Percentiles rank a stretch among this genome's conserved stretches.
phyloP scores from a whole-genome alignment of 2,329 filamentous ascomycete genomes.

The Fusarium transvaalense region DNA sequence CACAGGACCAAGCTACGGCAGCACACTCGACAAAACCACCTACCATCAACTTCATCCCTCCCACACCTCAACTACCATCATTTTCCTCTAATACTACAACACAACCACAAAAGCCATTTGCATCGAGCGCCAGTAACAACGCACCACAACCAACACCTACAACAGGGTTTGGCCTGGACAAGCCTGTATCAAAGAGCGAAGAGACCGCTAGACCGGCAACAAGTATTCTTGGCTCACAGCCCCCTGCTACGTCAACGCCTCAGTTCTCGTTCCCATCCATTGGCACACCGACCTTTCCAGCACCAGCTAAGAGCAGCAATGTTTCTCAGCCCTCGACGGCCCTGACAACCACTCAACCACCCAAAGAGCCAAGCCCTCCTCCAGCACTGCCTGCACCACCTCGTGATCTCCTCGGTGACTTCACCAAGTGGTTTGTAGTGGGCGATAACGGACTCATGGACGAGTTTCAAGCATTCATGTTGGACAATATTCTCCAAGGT shows the following conservation, averaged over 20 bases:
- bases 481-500: conserved; percentile 60
- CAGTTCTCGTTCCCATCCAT: conserved; percentile 28
- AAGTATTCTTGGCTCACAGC: conserved; percentile 5
- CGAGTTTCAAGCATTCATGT: conserved; percentile 61
- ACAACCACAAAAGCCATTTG: conserved; percentile 13
- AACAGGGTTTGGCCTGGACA: not conserved
- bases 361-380: conserved; percentile 14
- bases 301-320: not conserved
- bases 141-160: conserved; percentile 3
- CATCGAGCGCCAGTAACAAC: not conserved
- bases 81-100: conserved; percentile 21
- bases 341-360: conserved; percentile 7
- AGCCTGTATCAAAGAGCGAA: not conserved
- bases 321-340: conserved; percentile 12
- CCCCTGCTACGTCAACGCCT: conserved; percentile 6
- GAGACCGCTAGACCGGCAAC: conserved; percentile 17
- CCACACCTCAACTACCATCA: conserved; percentile 34
- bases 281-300: conserved; percentile 8
- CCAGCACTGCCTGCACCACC: conserved; percentile 38
- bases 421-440: conserved; percentile 67
- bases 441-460: conserved; percentile 67
- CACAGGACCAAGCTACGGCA: not conserved
- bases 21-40: conserved; percentile 25
- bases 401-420: conserved; percentile 61
- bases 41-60: conserved; percentile 25